Base-by-base conservation (phyloP, 345 rosid species). In the Citrus sp. region DNA sequence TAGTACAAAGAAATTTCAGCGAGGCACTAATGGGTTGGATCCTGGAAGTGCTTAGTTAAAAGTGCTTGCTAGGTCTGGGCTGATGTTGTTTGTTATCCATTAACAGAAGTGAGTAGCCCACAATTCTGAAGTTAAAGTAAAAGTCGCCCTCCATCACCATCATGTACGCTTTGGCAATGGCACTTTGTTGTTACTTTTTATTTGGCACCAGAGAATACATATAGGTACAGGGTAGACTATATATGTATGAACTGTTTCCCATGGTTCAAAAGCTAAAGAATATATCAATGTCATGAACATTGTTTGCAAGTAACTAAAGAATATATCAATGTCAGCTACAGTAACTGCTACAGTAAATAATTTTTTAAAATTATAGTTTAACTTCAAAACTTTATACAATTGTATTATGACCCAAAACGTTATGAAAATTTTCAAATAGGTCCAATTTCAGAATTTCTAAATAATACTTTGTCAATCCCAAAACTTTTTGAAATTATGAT, bases 1-100 rank as follows among this genome's bases (percentile, higher is more conserved):
- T 80, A 78, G 84, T 77, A 82, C 79, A 77, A 56, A 65, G 67
- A 70, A 72, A 54, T 51, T 46, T 70, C 37, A 16, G 9, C 21
- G 32, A 27, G 4, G 69, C 22, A 37, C 0, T 40, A n/a, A 38
- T 22, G 30, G 54, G 19, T 67, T 40, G 55, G 49, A 42, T 2
- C 49, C 10, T 42, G 49, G 49, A 42, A 42, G 49, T 42, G 49
- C 49, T 42, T 42, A 4, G 49, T 10, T 42, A 42, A 12, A 38
- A 68, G 56, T 68, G 46, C 38, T 9, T 22, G 8, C 28, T 37
- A 38, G 51, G 51, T 67, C 27, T 37, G 18, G 71, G 21, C 4
- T 42, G 34, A 69, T 51, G 56, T 51, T 51, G 55, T 49, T 16
- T 51, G 56, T 51, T 51, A 13, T 40, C 42, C 80, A 72, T 30